phyloP scores from a whole-genome alignment of 108 stramenopile genomes.

The Nitzschia sp. region DNA sequence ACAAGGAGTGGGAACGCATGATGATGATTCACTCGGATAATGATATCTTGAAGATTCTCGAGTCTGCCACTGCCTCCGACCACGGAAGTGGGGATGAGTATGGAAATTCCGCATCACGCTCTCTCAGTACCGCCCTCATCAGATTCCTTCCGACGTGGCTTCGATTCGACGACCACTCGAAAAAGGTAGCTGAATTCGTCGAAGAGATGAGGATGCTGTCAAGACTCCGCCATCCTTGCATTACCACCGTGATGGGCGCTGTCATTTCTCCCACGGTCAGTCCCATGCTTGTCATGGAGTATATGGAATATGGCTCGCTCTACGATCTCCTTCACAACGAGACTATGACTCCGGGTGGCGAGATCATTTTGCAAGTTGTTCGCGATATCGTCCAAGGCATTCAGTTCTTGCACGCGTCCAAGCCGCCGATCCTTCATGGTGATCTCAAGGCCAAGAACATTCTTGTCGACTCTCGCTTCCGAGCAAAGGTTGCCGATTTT shows the following conservation, averaged over 20 bases:
- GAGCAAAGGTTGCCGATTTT: conserved; percentile 63
- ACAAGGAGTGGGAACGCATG: not conserved
- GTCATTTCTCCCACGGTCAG: conserved; percentile 30
- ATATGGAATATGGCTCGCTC: conserved; percentile 54
- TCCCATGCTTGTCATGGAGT: conserved; percentile 58
- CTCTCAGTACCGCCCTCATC: conserved; percentile 14
- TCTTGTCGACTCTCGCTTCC: conserved; percentile 45
- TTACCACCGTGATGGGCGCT: conserved; percentile 49
- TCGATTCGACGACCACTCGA: not conserved
- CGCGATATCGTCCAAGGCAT: conserved; percentile 47
- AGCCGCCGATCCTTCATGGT: conserved; percentile 50
- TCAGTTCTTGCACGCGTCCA: conserved; percentile 51
- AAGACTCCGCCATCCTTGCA: conserved; percentile 56
- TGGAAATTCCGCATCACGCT: not conserved
- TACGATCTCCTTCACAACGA: conserved; percentile 58
- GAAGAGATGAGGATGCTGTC: conserved; percentile 43
- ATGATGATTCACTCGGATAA: conserved; percentile 3
- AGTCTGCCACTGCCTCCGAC: conserved; percentile 5
- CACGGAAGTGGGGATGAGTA: not conserved
- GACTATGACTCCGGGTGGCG: conserved; percentile 41
- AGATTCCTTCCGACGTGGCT: not conserved
- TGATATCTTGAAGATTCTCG: not conserved
- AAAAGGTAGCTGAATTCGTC: conserved; percentile 29
- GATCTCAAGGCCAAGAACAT: conserved; percentile 47
- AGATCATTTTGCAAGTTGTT: conserved; percentile 43